Conservation (phyloP, 2,329 filamentous ascomycete genomes). For the Pseudogymnoascus sp. region DNA sequence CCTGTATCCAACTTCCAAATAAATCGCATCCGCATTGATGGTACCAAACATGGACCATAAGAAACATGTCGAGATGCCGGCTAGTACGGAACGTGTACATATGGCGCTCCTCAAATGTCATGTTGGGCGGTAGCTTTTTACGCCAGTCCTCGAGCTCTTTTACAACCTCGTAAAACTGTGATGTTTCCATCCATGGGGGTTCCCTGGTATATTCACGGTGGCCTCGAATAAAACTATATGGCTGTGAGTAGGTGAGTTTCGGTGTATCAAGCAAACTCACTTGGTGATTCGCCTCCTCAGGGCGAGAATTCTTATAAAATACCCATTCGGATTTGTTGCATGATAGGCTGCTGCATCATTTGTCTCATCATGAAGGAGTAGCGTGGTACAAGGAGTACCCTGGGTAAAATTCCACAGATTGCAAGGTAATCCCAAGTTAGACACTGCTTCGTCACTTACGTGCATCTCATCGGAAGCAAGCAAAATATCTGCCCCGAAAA, state of each 20-base stretch:
- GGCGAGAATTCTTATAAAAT: slow-evolving; percentile 8
- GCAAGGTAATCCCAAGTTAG: slow-evolving; percentile 4
- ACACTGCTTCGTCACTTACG: background rate
- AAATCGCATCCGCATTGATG: slow-evolving; percentile 6
- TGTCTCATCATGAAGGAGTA: background rate
- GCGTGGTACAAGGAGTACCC: slow-evolving; percentile 1
- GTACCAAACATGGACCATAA: slow-evolving; percentile 11
- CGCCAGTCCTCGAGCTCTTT: slow-evolving; percentile 9
- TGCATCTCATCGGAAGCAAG: slow-evolving; percentile 10
- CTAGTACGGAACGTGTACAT: slow-evolving; percentile 8
- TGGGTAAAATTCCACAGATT: slow-evolving; percentile 10
- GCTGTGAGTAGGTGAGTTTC: background rate
- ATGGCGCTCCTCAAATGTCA: slow-evolving; percentile 4
- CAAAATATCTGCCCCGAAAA: slow-evolving; percentile 7
- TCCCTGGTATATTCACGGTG: background rate
- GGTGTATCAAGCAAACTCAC: background rate
- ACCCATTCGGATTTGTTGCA: slow-evolving; percentile 8
- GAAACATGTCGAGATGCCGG: slow-evolving; percentile 10
- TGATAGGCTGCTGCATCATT: background rate
- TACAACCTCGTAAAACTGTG: background rate
- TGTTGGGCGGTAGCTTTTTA: background rate
- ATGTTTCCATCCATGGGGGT: slow-evolving; percentile 3
- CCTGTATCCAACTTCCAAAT: slow-evolving; percentile 12
- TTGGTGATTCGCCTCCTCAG: slow-evolving; percentile 5
- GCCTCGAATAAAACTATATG: background rate